phyloP scores from a whole-genome alignment of 225 moss, liverwort and hornwort genomes.

The Neckera pumila region DNA sequence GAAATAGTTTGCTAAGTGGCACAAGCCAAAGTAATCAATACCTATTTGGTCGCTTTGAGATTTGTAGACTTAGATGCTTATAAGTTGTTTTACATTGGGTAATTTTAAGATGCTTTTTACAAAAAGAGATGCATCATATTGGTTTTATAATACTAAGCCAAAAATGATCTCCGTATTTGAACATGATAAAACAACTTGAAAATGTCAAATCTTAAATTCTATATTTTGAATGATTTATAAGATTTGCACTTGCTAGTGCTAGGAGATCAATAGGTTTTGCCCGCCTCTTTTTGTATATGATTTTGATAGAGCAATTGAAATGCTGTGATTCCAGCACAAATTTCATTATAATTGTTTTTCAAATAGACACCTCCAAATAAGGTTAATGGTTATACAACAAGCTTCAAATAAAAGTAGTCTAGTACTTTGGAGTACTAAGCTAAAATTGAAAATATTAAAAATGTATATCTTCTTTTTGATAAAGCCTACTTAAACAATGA shows the following conservation, averaged over 20 bases:
- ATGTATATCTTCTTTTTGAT: neutral
- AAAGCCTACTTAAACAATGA: no score
- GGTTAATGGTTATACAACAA: neutral
- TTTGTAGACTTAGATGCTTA: neutral
- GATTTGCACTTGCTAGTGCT: no score
- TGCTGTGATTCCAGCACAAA: neutral
- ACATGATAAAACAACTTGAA: neutral
- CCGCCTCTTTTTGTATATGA: neutral
- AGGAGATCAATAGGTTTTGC: neutral
- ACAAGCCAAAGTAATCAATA: neutral
- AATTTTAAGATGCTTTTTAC: neutral
- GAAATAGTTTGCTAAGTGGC: neutral
- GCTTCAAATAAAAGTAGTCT: no score
- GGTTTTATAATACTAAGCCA: neutral
- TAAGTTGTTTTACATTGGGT: neutral
- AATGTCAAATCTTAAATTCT: neutral
- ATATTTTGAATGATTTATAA: no score
- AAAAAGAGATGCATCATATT: neutral
- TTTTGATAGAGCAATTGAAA: neutral
- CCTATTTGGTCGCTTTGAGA: neutral
- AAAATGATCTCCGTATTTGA: neutral
- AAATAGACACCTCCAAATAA: fast-evolving
- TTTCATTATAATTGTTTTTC: neutral
- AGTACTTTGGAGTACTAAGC: neutral
- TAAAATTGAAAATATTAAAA: neutral